A percentile compares a stretch with the other conserved stretches of the same genome.
Conservation (phyloP, 73 alveolate species). For the Paramecium sonneborni region DNA sequence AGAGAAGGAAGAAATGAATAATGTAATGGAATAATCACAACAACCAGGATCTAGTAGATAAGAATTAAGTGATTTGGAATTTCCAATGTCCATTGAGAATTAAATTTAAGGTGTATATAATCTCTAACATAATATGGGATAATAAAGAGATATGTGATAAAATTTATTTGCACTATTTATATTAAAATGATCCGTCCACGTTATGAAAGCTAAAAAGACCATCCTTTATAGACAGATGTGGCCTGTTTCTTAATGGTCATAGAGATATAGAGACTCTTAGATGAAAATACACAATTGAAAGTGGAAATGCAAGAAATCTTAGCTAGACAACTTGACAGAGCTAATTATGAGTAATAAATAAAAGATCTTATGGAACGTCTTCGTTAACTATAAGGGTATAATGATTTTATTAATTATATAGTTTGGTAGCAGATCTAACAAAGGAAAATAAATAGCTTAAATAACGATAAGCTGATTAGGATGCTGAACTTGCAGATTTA, state of each 20-base stretch:
- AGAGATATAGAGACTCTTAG: neutral
- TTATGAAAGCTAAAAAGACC: neutral
- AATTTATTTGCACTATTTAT: neutral
- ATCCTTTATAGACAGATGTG: conserved; percentile 25
- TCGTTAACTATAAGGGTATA: conserved; percentile 8
- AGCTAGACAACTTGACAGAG: conserved; percentile 5
- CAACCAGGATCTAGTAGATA: conserved; percentile 9
- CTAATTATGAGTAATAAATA: conserved; percentile 43
- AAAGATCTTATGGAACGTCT: conserved; percentile 48
- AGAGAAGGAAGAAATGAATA: neutral
- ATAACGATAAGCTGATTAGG: conserved; percentile 31
- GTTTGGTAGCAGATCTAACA: neutral
- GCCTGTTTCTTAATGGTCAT: conserved; percentile 36
- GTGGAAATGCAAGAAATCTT: conserved; percentile 23
- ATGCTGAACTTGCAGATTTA: neutral
- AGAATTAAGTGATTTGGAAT: neutral
- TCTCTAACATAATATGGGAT: conserved; percentile 19
- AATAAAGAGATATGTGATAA: conserved; percentile 25
- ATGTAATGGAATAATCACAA: neutral
- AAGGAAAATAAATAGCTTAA: conserved; percentile 23
- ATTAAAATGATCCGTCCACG: conserved; percentile 33
- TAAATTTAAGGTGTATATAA: neutral
- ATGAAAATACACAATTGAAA: conserved; percentile 12
- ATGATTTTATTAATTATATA: neutral
- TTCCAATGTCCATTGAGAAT: conserved; percentile 3